phyloP scores from a whole-genome alignment of 179 eudicot genomes.

The Drosera spatulata region DNA sequence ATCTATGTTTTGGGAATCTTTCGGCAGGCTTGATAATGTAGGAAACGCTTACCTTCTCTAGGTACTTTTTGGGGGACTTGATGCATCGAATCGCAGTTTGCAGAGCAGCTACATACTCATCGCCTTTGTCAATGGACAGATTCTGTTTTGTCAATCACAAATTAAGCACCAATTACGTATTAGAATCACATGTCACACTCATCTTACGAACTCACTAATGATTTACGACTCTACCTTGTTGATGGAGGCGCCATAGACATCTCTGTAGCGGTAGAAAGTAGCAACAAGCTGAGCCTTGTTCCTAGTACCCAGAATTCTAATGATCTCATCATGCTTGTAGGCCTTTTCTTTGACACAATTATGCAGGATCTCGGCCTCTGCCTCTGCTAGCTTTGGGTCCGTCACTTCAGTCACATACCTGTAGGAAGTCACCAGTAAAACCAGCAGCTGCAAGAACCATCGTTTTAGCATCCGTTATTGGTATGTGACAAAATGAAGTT shows the following conservation, averaged over 20 bases:
- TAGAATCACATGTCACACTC: no score
- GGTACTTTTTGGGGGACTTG: conserved; percentile 50
- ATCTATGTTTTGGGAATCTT: no score
- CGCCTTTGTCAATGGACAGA: conserved; percentile 31
- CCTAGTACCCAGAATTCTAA: conserved; percentile 68
- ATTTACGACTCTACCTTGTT: conserved; percentile 39
- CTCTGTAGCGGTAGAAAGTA: conserved; percentile 62
- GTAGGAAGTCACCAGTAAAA: conserved; percentile 51
- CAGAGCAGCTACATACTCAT: conserved; percentile 32
- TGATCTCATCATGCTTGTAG: conserved; percentile 48
- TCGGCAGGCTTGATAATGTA: not conserved
- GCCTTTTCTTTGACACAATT: conserved; percentile 36
- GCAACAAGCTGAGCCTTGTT: conserved; percentile 73
- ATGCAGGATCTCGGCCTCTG: conserved; percentile 60
- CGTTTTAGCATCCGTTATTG: not conserved
- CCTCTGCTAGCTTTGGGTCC: conserved; percentile 34
- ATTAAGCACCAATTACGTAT: no score
- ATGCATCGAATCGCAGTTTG: conserved; percentile 51
- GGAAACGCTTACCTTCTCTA: conserved; percentile 36
- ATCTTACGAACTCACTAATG: no score
- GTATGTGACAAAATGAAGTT: no score
- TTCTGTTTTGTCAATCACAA: conserved; percentile 20
- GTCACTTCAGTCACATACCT: conserved; percentile 59
- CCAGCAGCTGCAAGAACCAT: conserved; percentile 44
- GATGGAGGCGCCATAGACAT: conserved; percentile 51